Evolutionary conservation across 2,329 filamentous ascomycete genomes (phyloP), one percentile per base, ranked within the genome.

Genomic region (Hymenoscyphus fructigenus): DNA sequence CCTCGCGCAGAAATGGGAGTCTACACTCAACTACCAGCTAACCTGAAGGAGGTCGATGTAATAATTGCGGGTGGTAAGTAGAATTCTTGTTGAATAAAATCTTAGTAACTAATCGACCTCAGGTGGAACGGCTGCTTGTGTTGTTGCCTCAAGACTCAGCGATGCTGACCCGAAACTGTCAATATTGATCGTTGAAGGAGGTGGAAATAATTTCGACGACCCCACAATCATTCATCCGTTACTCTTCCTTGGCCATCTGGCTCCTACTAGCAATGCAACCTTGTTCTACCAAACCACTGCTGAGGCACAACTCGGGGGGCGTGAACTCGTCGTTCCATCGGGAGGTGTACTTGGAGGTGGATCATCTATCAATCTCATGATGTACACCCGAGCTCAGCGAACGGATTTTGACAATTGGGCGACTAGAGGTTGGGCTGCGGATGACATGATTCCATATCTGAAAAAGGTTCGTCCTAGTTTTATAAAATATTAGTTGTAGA

Each of bases 341-440:
- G 70, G 68, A 26, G 79, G 80, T 44, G 79, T 77, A 5, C 74
- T 84, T 0, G 82, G 82, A 50, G 82, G 82, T n/a, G 82, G 4
- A 1, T 75, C 72, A 28, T 73, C 74, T 29, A 76, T 79, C 26
- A 79, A 79, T 34, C 58, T 58, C 5, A 58, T 65, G 57, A 61
- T 63, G 57, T 80, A 80, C 65, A 78, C 76, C 4, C 72, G 79
- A 32, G 78, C 76, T 34, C 77, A 81, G 65, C 70, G 76, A 34
- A 75, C 73, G 3, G 81, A 83, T 66, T 83, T 78, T 57, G 80
- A 85, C 65, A 76, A 78, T 1, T 85, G 82, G 82, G 79, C 82
- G 17, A 78, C 77, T 0, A 74, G 77, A 3, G 83, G 83, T 0
- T 85, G 82, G 83, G 73, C 74, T 20, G 76, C 79, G 2, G 75